Evolutionary conservation across 2,329 filamentous ascomycete species (phyloP).

Genomic region (Fusarium sp.): DNA sequence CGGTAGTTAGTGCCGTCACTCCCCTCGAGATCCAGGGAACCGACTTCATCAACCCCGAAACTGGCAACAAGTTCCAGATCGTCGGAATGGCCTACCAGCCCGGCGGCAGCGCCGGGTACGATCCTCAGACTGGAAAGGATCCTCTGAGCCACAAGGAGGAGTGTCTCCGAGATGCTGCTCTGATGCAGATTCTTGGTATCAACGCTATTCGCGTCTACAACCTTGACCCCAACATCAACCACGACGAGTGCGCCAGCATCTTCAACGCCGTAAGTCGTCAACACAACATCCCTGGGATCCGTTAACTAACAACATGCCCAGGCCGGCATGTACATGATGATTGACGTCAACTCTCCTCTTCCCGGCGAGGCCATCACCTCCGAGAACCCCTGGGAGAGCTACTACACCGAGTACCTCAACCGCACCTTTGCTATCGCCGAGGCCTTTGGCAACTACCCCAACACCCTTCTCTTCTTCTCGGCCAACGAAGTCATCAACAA

Average conservation of each 20-base stretch:
- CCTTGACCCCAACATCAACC: constrained; percentile 73
- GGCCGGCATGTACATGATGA: constrained; percentile 76
- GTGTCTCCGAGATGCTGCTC: constrained; percentile 73
- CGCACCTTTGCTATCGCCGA: constrained; percentile 75
- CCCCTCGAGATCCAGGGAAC: constrained; percentile 67
- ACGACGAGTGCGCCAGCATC: constrained; percentile 74
- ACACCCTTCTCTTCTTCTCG: constrained; percentile 79
- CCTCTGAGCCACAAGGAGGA: constrained; percentile 69
- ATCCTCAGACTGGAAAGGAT: constrained; percentile 65
- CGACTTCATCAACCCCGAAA: constrained; percentile 70
- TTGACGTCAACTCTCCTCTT: constrained; percentile 76
- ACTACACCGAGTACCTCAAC: constrained; percentile 71
- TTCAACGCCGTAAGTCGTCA: constrained; percentile 67
- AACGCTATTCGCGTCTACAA: constrained; percentile 80
- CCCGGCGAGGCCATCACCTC: constrained; percentile 68
- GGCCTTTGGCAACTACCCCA: constrained; percentile 75
- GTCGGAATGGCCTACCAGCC: constrained; percentile 78
- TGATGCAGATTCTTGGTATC: constrained; percentile 73
- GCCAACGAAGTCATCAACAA: constrained; percentile 84
- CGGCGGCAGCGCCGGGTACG: constrained; percentile 72
- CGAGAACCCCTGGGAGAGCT: constrained; percentile 67
- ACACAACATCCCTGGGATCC: too few relatives aligned
- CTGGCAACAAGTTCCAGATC: constrained; percentile 72
- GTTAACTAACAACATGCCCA: constrained; percentile 31
- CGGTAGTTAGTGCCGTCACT: constrained; percentile 66